Base-by-base conservation (phyloP, 306 rosid genomes). In the Trifolium pratense region DNA sequence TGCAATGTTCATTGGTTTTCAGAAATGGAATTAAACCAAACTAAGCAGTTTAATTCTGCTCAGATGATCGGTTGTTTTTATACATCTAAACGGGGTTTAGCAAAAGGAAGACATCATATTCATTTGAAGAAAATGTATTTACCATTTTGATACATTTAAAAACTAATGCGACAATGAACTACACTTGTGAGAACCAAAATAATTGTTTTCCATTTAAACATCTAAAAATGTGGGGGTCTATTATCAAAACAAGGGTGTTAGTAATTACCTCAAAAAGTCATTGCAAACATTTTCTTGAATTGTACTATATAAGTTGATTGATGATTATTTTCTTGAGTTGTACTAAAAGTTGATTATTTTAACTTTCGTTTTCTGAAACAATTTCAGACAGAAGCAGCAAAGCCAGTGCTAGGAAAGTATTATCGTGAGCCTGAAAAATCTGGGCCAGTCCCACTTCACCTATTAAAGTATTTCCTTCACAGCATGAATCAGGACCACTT, bases 341-440 rank as follows among this genome's bases (percentile, higher is more conserved):
- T 9, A 37, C 49, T 63, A 63, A 63, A 37, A 18, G 25, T 17
- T 36, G 12, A 29, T 48, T 43, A 16, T 31, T 48, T 20, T 52
- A 11, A 17, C 18, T 52, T 51, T 17, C 18, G 4, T 45, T 16
- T 0, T 57, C 5, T n/a, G 0, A n/a, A 34, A 11, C 3, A 58
- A 2, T 1, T 66, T 75, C 86, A 95, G 99, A 95, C 99, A 17
- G 43, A 76, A 78, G 88, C 96, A 26, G 97, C 97, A 6, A 90
- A 82, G 65, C 72, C 79, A 18, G 92, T 90, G 73, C 86, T 95
- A 1, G 97, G 99, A 43, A 88, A 90, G 67, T 95, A 95, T 70
- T 95, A 91, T 29, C 70, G 99, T 5, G 93, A 95, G 81, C 99
- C 97, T 3, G 88, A 86, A 77, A 90, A 85, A 83, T 95, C 97